Evolutionary conservation across 106 monocot species (phyloP), one percentile per base, ranked within the genome.

Genomic region (Posidonia australis): DNA sequence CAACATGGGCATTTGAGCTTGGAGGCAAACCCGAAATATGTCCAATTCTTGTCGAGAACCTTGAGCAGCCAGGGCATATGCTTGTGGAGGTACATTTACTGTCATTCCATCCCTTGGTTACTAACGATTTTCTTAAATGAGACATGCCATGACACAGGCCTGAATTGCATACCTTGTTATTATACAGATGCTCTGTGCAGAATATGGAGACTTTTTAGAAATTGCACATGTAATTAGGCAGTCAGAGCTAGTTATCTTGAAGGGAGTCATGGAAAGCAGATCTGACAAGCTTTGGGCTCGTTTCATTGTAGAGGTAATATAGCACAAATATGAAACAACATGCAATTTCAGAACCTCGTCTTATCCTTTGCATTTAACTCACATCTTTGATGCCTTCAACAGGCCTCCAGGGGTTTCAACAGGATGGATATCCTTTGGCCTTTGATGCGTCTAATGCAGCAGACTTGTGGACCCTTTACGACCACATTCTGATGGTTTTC

Each of bases 351-450:
- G 23, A 21, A 31, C 13, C 5, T 43, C 9, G n/a, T n/a, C n/a
- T n/a, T n/a, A n/a, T n/a, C 31, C 9, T 58, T 11, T 45, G 19
- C 17, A 11, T 13, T 46, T 31, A 31, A 12, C 44, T 21, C 4
- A n/a, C 30, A 11, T 3, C 26, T 49, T 64, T 5, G 30, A 12
- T 57, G 2, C 14, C 1, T 62, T 28, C 4, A 55, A 64, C 73
- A 93, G 93, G 74, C 68, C 5, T 69, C 81, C 0, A 79, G 72
- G 54, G 83, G 86, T 1, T 93, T 89, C 62, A 58, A 89, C 46
- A 67, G 81, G 31, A 77, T 83, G 79, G 79, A 93, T 18, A 82
- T 93, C 60, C 67, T 89, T 0, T 89, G 77, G 86, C 86, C 93
- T 9, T 41, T 93, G 55, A 79, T 93, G 83, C 83, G 74, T 47